phyloP scores from a whole-genome alignment of 2,329 filamentous ascomycete species.

The Teratosphaeria viscida region DNA sequence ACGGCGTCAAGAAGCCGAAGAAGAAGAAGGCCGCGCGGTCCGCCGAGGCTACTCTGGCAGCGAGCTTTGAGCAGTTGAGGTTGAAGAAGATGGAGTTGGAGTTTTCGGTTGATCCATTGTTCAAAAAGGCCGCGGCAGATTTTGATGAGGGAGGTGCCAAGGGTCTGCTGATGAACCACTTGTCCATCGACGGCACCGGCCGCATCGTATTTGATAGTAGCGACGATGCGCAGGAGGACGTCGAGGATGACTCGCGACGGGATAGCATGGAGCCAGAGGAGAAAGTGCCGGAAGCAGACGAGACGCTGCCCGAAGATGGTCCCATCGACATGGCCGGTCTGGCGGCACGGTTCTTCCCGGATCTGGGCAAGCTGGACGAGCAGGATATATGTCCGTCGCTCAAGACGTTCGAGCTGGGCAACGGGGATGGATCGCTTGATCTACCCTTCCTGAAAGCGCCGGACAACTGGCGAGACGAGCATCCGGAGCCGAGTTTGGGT shows the following conservation, averaged over 20 bases:
- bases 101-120: conserved; percentile 92
- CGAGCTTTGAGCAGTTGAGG: conserved; percentile 77
- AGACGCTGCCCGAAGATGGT: conserved; percentile 42
- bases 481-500: conserved; percentile 30
- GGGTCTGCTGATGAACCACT: conserved; percentile 83
- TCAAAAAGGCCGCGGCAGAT: conserved; percentile 97
- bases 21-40: conserved; percentile 69
- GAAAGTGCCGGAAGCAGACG: conserved; percentile 32
- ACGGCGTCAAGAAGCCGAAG: conserved; percentile 44
- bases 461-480: conserved; percentile 70
- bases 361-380: conserved; percentile 63
- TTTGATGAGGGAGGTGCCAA: conserved; percentile 98
- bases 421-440: conserved; percentile 73
- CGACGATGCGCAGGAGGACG: conserved; percentile 59
- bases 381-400: conserved; percentile 92
- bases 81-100: conserved; percentile 97
- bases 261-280: conserved; percentile 34
- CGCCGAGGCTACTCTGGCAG: conserved; percentile 85
- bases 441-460: conserved; percentile 80
- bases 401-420: conserved; percentile 85
- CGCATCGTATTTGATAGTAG: conserved; percentile 98
- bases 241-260: conserved; percentile 22
- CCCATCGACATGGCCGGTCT: conserved; percentile 72
- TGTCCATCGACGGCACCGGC: conserved; percentile 87
- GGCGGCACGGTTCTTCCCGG: conserved; percentile 73